These are phyloP conservation scores for Geotrichum ghanense DNA, from an alignment of 805 yeast species.

Conservation along the genomic window DNA sequence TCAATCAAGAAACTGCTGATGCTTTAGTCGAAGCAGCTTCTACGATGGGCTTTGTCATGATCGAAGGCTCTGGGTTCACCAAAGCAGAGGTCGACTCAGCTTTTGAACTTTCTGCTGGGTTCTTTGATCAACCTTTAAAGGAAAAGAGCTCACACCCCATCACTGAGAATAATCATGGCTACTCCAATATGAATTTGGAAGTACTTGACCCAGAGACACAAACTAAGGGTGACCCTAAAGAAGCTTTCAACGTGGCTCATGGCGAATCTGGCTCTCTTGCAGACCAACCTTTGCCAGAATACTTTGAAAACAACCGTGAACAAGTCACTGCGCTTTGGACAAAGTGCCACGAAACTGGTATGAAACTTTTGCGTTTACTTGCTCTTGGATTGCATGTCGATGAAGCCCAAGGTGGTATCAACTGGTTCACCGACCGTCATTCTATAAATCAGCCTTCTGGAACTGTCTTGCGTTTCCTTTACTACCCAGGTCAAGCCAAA, in stretches of 20 bases:
- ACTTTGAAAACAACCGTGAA: constrained; percentile 36
- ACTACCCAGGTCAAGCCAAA: constrained; percentile 50
- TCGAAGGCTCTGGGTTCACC: constrained; percentile 57
- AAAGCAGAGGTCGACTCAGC: constrained; percentile 40
- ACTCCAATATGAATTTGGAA: constrained; percentile 44
- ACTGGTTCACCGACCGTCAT: constrained; percentile 59
- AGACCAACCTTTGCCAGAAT: constrained; percentile 37
- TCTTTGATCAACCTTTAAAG: constrained; percentile 39
- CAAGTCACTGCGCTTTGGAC: constrained; percentile 25
- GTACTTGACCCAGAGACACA: constrained; percentile 30
- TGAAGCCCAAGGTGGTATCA: constrained; percentile 36
- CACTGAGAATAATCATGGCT: constrained; percentile 48
- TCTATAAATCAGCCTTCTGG: constrained; percentile 41
- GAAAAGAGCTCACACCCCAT: constrained; percentile 43
- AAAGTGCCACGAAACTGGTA: constrained; percentile 41
- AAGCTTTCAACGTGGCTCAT: constrained; percentile 54
- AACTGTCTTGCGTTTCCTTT: constrained; percentile 56
- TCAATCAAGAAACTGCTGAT: constrained; percentile 34
- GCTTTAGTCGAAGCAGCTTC: constrained; percentile 46
- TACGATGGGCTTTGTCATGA: constrained; percentile 53
- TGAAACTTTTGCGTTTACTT: constrained; percentile 40
- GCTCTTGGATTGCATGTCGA: constrained; percentile 57
- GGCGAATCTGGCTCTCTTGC: constrained; percentile 38
- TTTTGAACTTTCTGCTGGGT: constrained; percentile 31
- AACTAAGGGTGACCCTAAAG: constrained; percentile 33